These are phyloP conservation scores for Trichoderma polysporum DNA, from an alignment of 2,329 filamentous ascomycete genomes.

Conservation along the genomic window DNA sequence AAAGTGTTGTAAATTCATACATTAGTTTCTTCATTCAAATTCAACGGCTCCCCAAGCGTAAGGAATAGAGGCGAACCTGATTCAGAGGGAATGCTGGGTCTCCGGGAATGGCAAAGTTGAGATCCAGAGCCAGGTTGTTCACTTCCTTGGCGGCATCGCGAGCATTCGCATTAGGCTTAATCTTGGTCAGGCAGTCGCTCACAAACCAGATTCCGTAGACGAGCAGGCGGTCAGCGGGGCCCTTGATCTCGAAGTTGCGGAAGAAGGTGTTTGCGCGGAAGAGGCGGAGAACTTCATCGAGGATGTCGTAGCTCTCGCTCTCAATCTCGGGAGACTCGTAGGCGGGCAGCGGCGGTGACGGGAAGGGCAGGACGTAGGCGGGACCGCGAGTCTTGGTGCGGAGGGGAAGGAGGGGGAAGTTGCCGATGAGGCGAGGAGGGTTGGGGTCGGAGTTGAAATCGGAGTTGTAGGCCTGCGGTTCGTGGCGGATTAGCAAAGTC, in stretches of 20 bases:
- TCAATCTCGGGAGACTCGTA: slow-evolving; percentile 73
- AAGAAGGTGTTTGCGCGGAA: slow-evolving; percentile 99
- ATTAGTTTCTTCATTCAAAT: background rate
- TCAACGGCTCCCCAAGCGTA: too few relatives aligned
- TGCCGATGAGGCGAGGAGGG: slow-evolving; percentile 65
- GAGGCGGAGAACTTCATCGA: slow-evolving; percentile 88
- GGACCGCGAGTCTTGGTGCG: slow-evolving; percentile 95
- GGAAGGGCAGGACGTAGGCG: slow-evolving; percentile 75
- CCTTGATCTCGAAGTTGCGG: slow-evolving; percentile 99
- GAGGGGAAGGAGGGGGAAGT: slow-evolving; percentile 91
- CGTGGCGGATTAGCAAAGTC: slow-evolving; percentile 27
- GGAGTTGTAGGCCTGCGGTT: slow-evolving; percentile 85
- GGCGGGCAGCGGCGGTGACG: slow-evolving; percentile 55
- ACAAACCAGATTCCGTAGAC: slow-evolving; percentile 97
- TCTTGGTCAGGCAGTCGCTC: slow-evolving; percentile 84
- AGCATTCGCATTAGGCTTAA: slow-evolving; percentile 69
- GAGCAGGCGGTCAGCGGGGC: slow-evolving; percentile 86
- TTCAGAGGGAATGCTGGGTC: slow-evolving; percentile 92
- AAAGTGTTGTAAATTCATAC: background rate
- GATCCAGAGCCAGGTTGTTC: slow-evolving; percentile 86
- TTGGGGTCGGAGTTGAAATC: slow-evolving; percentile 87
- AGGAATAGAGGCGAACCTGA: slow-evolving; percentile 54
- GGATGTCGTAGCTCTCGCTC: slow-evolving; percentile 89
- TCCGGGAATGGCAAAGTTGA: slow-evolving; percentile 89
- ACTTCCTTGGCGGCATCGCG: slow-evolving; percentile 69